These are phyloP conservation scores for Geranium brycei DNA, from an alignment of 345 rosid species.

Conservation along the genomic window DNA sequence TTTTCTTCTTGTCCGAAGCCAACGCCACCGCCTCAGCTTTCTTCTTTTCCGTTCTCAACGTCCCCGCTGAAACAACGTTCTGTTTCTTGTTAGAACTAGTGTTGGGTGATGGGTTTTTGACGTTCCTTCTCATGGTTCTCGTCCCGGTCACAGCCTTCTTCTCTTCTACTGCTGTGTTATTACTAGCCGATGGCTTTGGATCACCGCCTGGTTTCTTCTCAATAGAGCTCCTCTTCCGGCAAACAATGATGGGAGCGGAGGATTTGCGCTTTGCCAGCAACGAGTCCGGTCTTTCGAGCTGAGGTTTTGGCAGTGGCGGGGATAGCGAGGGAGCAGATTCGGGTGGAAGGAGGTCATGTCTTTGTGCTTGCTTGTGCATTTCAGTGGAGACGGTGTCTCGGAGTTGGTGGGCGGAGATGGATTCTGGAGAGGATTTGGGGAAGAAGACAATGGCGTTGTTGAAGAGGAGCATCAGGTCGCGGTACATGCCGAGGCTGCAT, in stretches of 20 bases:
- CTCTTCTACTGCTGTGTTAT: constrained; percentile 11
- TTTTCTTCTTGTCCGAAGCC: constrained; percentile 35
- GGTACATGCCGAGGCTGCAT: constrained; percentile 28
- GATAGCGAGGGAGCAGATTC: background rate
- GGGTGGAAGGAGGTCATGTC: background rate
- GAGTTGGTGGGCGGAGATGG: constrained; percentile 38
- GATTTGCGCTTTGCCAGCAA: constrained; percentile 33
- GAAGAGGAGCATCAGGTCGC: constrained; percentile 59
- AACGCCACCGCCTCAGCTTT: constrained; percentile 12
- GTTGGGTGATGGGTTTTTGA: constrained; percentile 15
- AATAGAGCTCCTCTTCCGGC: constrained; percentile 42
- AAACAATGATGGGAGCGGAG: constrained; percentile 31
- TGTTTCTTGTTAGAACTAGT: constrained; percentile 19
- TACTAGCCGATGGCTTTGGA: constrained; percentile 11
- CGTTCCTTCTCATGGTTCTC: constrained; percentile 49
- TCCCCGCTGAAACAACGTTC: constrained; percentile 12
- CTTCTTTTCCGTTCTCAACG: constrained; percentile 24
- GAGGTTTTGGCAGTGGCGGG: constrained; percentile 16
- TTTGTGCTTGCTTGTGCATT: constrained; percentile 16
- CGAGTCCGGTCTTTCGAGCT: constrained; percentile 37
- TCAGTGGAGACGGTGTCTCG: constrained; percentile 27
- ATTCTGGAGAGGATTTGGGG: constrained; percentile 36
- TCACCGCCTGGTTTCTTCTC: constrained; percentile 14
- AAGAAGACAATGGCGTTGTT: constrained; percentile 48
- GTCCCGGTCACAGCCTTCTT: constrained; percentile 40